These are phyloP conservation scores for Yamadazyma sp. DNA, from an alignment of 1,139 yeast species.

Conservation along the genomic window DNA sequence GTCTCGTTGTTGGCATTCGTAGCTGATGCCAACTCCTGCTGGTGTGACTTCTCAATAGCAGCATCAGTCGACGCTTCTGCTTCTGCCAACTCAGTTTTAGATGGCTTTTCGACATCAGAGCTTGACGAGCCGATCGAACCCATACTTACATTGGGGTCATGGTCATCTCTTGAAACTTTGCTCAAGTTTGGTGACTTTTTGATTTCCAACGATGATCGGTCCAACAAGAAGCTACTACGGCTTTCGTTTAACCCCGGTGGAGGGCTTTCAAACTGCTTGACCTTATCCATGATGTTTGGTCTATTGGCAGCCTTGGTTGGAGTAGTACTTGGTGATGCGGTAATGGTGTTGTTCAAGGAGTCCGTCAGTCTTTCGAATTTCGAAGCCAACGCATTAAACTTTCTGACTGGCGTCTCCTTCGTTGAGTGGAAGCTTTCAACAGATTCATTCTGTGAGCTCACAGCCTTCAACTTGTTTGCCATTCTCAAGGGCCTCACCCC, in stretches of 20 bases:
- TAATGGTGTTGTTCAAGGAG: constrained; percentile 8
- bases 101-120: constrained; percentile 6
- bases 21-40: background rate
- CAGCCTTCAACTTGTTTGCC: constrained; percentile 42
- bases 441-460: constrained; percentile 10
- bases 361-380: constrained; percentile 16
- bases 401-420: constrained; percentile 7
- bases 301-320: constrained; percentile 7
- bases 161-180: constrained; percentile 1
- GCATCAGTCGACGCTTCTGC: constrained; percentile 14
- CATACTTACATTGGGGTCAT: constrained; percentile 5
- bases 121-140: constrained; percentile 7
- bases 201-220: constrained; percentile 20
- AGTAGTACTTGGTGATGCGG: constrained; percentile 5
- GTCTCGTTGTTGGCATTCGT: too few species aligned
- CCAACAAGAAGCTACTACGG: constrained; percentile 18
- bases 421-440: constrained; percentile 10
- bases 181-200: constrained; percentile 14
- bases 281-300: constrained; percentile 36
- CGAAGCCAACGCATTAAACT: constrained; percentile 16
- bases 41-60: constrained; percentile 8
- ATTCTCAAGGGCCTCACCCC: constrained; percentile 61
- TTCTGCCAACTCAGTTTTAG: background rate
- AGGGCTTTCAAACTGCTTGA: constrained; percentile 39
- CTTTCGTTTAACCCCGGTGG: constrained; percentile 22